Evolutionary conservation across 2,329 filamentous ascomycete species (phyloP).

Genomic region (Phyllosticta ampelicida): DNA sequence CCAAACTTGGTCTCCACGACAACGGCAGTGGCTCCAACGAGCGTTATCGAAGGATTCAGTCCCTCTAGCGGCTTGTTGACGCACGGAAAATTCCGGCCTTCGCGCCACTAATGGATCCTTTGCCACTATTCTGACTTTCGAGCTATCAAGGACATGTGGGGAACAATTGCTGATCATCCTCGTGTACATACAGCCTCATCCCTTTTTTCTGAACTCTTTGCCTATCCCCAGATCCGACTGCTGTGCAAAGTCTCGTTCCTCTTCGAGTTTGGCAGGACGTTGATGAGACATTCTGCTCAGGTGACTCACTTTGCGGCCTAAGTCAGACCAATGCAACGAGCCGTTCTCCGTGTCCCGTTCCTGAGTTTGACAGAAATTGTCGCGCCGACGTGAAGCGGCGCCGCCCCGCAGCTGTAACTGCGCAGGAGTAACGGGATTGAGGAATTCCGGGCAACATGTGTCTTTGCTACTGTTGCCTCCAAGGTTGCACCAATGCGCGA

Average conservation of each 20-base stretch:
- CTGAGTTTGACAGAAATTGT: background rate
- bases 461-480: background rate
- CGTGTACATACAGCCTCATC: background rate
- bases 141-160: background rate
- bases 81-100: background rate
- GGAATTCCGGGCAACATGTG: background rate
- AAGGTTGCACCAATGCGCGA: background rate
- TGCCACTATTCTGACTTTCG: background rate
- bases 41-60: background rate
- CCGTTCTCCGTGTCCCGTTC: background rate
- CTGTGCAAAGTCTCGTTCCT: background rate
- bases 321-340: background rate
- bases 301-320: background rate
- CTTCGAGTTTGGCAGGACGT: background rate
- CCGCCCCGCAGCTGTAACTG: background rate
- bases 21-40: background rate
- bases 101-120: background rate
- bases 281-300: background rate
- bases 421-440: background rate
- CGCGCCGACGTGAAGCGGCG: background rate
- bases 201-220: background rate
- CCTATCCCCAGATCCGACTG: background rate
- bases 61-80: background rate
- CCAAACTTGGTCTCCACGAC: background rate
- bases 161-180: background rate